These are phyloP conservation scores for Colletotrichum orbiculare DNA, from an alignment of 2,329 filamentous ascomycete genomes.

Conservation along the genomic window DNA sequence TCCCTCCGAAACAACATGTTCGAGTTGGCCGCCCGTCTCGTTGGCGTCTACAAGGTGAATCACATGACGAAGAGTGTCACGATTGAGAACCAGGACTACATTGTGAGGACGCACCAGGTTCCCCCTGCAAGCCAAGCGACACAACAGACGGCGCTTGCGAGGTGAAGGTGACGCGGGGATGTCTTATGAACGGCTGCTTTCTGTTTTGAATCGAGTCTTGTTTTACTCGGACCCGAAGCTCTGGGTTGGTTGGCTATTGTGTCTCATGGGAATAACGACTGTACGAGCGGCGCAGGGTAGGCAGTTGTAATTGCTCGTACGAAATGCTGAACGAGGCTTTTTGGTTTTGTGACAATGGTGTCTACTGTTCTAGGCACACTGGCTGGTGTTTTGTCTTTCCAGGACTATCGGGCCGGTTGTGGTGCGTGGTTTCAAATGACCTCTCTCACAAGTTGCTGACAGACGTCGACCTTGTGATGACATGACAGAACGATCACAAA, in stretches of 20 bases:
- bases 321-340: conserved; percentile 16
- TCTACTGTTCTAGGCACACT: no score
- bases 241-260: conserved; percentile 10
- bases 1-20: conserved; percentile 99
- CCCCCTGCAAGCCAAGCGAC: conserved; percentile 43
- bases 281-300: conserved; percentile 34
- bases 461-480: no score
- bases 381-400: no score
- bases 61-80: conserved; percentile 97
- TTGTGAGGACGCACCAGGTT: conserved; percentile 54
- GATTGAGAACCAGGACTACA: conserved; percentile 86
- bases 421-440: no score
- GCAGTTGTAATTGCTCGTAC: conserved; percentile 29
- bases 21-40: conserved; percentile 92
- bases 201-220: conserved; percentile 2
- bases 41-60: conserved; percentile 99
- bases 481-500: no score
- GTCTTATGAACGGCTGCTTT: conserved; percentile 36
- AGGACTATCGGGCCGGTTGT: no score
- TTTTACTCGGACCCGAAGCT: background rate
- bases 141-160: conserved; percentile 28
- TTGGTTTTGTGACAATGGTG: background rate
- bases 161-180: conserved; percentile 18
- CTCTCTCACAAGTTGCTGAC: no score
- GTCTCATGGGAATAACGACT: conserved; percentile 37